phyloP scores from a whole-genome alignment of 2,329 filamentous ascomycete genomes.

The Pseudogymnoascus sp. region DNA sequence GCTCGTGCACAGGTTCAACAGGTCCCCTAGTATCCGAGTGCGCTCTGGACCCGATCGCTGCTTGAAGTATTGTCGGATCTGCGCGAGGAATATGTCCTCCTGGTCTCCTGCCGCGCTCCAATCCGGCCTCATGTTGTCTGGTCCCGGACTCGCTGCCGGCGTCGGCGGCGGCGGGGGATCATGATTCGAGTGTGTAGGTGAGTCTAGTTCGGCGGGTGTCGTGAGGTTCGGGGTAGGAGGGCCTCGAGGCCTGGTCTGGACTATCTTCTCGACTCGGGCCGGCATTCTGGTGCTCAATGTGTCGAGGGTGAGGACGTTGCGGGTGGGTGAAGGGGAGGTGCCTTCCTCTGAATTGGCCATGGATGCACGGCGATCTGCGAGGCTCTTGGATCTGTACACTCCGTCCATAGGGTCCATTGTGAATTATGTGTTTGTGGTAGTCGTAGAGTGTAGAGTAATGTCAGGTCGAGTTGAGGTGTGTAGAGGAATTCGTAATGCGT shows the following conservation, averaged over 20 bases:
- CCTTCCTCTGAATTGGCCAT: conserved; percentile 44
- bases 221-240: conserved; percentile 60
- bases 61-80: conserved; percentile 72
- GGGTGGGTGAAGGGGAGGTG: conserved; percentile 24
- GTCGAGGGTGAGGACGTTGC: conserved; percentile 38
- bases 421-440: not conserved
- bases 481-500: not conserved
- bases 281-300: conserved; percentile 28
- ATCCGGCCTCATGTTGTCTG: conserved; percentile 49
- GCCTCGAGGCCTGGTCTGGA: conserved; percentile 43
- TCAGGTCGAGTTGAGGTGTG: not conserved
- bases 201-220: conserved; percentile 53
- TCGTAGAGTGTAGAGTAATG: not conserved
- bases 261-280: conserved; percentile 45
- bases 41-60: conserved; percentile 67
- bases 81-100: conserved; percentile 73
- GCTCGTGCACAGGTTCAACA: conserved; percentile 90
- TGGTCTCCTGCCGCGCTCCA: conserved; percentile 72
- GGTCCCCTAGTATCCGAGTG: conserved; percentile 73
- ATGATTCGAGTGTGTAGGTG: conserved; percentile 27
- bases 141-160: conserved; percentile 56
- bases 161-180: conserved; percentile 55
- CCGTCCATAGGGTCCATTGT: not conserved
- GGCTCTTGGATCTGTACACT: conserved; percentile 42
- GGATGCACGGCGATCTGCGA: conserved; percentile 54